Conservation (phyloP, 2,329 filamentous ascomycete genomes). For the Seiridium unicorne region DNA sequence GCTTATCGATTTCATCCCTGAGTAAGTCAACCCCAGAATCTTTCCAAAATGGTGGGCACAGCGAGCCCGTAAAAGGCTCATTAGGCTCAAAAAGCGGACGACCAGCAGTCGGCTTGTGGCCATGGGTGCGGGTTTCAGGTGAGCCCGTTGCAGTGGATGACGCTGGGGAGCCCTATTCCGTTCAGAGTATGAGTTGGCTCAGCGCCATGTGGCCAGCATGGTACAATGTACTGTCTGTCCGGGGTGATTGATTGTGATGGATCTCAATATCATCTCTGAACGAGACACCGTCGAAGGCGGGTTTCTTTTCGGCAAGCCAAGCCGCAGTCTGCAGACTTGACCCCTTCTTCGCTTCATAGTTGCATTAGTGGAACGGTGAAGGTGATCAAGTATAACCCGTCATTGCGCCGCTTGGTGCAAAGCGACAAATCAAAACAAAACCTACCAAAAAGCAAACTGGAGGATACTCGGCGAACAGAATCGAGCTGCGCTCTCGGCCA, state of each 20-base stretch:
- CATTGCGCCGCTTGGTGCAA: background rate
- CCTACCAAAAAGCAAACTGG: no score
- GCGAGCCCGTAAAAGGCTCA: background rate
- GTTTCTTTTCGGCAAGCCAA: background rate
- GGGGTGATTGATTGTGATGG: no score
- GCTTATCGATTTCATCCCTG: background rate
- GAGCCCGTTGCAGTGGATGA: background rate
- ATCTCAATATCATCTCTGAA: no score
- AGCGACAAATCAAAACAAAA: background rate
- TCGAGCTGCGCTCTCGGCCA: background rate
- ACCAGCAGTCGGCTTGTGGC: background rate
- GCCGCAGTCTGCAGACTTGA: background rate
- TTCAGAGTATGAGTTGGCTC: background rate
- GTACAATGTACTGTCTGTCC: no score
- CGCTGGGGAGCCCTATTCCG: background rate
- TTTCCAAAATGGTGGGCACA: no score
- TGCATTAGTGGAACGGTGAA: background rate
- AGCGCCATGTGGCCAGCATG: background rate
- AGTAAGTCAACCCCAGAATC: background rate
- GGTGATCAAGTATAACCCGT: background rate
- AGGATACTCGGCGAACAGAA: no score
- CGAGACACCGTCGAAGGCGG: no score
- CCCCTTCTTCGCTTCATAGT: background rate
- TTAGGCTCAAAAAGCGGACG: background rate
- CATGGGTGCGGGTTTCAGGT: constrained; percentile 7